phyloP scores from a whole-genome alignment of 2,329 filamentous ascomycete genomes.

The Raffaelea albimanens region DNA sequence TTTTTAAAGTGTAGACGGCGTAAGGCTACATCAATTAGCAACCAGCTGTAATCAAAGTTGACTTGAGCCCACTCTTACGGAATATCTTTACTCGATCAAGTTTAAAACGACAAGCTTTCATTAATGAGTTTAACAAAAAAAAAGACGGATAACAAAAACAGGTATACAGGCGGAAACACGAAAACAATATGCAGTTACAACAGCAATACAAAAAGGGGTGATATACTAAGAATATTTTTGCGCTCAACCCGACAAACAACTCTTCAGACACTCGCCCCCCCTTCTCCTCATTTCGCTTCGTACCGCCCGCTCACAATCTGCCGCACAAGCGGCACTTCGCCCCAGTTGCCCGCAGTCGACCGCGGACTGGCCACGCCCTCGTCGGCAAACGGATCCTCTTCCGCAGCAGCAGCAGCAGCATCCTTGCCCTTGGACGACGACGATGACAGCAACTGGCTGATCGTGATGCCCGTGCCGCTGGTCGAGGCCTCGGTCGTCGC shows the following conservation, averaged over 20 bases:
- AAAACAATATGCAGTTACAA: neutral
- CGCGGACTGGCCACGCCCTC: constrained; percentile 26
- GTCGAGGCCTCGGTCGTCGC: constrained; percentile 56
- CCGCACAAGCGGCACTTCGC: constrained; percentile 52
- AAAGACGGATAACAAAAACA: neutral
- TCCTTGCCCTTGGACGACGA: constrained; percentile 34
- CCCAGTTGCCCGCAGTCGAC: constrained; percentile 41
- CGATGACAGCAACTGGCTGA: constrained; percentile 42
- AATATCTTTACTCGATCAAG: too few species aligned
- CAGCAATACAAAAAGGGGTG: neutral
- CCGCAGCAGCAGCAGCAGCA: constrained; percentile 34
- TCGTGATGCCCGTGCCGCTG: constrained; percentile 53
- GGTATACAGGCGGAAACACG: neutral
- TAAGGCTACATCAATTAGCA: neutral
- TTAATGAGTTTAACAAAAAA: neutral
- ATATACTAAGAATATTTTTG: too few species aligned
- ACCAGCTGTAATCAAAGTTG: too few species aligned
- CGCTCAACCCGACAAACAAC: too few species aligned
- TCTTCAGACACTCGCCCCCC: neutral
- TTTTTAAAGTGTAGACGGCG: neutral
- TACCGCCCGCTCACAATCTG: constrained; percentile 72
- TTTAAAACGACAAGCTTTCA: neutral
- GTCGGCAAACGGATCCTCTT: constrained; percentile 64
- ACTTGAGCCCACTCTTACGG: neutral
- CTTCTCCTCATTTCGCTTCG: constrained; percentile 36